Evolutionary conservation across 2,329 filamentous ascomycete genomes (phyloP).

Genomic region (Coniochaeta sp.): DNA sequence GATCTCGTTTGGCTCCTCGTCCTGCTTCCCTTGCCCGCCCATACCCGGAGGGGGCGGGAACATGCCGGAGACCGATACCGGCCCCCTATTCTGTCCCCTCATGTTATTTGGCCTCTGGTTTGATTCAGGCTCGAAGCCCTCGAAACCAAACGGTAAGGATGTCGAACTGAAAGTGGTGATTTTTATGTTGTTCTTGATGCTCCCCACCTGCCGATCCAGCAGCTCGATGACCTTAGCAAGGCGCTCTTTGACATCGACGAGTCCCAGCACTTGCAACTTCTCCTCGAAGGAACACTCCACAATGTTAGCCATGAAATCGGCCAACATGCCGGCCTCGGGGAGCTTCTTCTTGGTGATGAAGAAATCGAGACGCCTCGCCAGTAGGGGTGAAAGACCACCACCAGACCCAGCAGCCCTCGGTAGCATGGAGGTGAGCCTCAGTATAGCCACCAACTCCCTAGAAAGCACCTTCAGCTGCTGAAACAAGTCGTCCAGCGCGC

Average conservation of each 20-base stretch:
- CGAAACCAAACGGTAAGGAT: slow-evolving; percentile 51
- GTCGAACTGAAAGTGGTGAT: slow-evolving; percentile 71
- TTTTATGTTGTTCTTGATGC: slow-evolving; percentile 80
- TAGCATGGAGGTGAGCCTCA: slow-evolving; percentile 79
- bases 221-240: slow-evolving; percentile 79
- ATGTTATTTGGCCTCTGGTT: slow-evolving; percentile 32
- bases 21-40: slow-evolving; percentile 34
- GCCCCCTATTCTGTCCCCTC: slow-evolving; percentile 23
- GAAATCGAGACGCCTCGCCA: slow-evolving; percentile 78
- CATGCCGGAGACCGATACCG: slow-evolving; percentile 15
- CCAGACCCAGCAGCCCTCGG: slow-evolving; percentile 58
- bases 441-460: slow-evolving; percentile 75
- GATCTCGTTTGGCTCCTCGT: slow-evolving; percentile 76
- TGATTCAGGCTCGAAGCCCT: slow-evolving; percentile 47
- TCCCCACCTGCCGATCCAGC: slow-evolving; percentile 72
- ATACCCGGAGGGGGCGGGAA: slow-evolving; percentile 20
- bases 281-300: slow-evolving; percentile 85
- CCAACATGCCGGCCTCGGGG: slow-evolving; percentile 74
- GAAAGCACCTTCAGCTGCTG: slow-evolving; percentile 76
- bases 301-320: slow-evolving; percentile 95
- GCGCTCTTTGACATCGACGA: slow-evolving; percentile 69
- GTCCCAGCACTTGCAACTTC: slow-evolving; percentile 79
- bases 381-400: slow-evolving; percentile 70
- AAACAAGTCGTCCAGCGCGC: slow-evolving; percentile 60
- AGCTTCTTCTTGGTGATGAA: slow-evolving; percentile 80